phyloP scores from a whole-genome alignment of 805 yeast genomes.

The Babjeviella inositovora region DNA sequence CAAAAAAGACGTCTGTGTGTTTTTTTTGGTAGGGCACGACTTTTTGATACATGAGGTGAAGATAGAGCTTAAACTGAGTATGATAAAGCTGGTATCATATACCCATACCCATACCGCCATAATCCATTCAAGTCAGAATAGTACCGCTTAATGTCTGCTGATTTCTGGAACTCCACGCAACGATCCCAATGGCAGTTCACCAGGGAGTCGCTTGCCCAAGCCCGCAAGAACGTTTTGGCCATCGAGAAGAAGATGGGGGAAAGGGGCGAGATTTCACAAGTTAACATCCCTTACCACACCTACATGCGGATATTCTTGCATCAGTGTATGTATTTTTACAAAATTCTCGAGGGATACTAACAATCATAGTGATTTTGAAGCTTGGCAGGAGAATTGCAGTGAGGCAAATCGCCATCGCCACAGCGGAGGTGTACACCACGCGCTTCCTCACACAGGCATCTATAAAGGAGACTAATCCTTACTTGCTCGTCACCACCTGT shows the following conservation, averaged over 20 bases:
- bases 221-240: slow-evolving; percentile 3
- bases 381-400: slow-evolving; percentile 66
- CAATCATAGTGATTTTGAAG: slow-evolving; percentile 32
- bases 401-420: slow-evolving; percentile 72
- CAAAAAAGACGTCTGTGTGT: too few relatives aligned
- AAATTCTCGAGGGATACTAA: background rate
- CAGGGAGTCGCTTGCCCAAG: slow-evolving; percentile 31
- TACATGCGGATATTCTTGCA: slow-evolving; percentile 70
- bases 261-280: slow-evolving; percentile 5
- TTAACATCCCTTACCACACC: slow-evolving; percentile 28
- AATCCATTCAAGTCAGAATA: too few relatives aligned
- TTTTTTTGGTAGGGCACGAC: too few relatives aligned
- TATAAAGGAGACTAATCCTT: slow-evolving; percentile 68
- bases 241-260: background rate
- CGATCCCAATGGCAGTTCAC: slow-evolving; percentile 70
- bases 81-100: too few relatives aligned
- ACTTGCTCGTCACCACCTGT: slow-evolving; percentile 69
- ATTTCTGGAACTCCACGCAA: slow-evolving; percentile 81
- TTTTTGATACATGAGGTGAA: too few relatives aligned
- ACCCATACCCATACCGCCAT: too few relatives aligned
- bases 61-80: too few relatives aligned
- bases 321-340: slow-evolving; percentile 12
- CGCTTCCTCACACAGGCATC: slow-evolving; percentile 63
- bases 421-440: slow-evolving; percentile 77
- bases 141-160: slow-evolving; percentile 60